Conservation (phyloP, 352 stramenopile species). For the Pythium aphanidermatum region DNA sequence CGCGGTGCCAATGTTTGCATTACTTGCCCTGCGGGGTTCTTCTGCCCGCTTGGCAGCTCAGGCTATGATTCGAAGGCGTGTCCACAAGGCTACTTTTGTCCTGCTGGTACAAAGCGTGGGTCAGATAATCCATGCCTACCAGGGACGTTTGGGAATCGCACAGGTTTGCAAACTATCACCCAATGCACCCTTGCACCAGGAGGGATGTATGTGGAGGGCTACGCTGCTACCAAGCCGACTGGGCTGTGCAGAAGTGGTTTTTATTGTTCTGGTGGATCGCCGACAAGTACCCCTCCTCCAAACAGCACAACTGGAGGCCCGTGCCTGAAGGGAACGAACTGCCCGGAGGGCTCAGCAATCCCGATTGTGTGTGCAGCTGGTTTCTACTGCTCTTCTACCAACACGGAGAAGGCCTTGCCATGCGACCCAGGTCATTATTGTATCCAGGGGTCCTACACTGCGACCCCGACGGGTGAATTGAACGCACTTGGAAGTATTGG, state of each 20-base stretch:
- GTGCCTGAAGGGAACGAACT: constrained; percentile 85
- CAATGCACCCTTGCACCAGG: constrained; percentile 67
- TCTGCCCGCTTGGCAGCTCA: constrained; percentile 30
- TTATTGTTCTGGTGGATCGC: constrained; percentile 72
- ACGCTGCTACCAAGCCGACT: constrained; percentile 34
- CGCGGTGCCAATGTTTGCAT: constrained; percentile 20
- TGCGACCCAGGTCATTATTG: constrained; percentile 87
- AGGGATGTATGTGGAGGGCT: constrained; percentile 54
- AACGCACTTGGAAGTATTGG: constrained; percentile 73
- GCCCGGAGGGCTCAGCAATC: constrained; percentile 70
- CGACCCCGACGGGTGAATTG: constrained; percentile 56
- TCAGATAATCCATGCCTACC: constrained; percentile 65
- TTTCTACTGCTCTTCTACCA: constrained; percentile 73
- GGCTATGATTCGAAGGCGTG: constrained; percentile 49
- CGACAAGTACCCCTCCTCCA: constrained; percentile 38
- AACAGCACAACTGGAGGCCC: constrained; percentile 40
- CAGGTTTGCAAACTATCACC: constrained; percentile 26
- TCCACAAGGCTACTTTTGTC: constrained; percentile 81
- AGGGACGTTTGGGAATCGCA: constrained; percentile 68
- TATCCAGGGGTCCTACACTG: constrained; percentile 76
- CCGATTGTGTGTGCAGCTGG: constrained; percentile 79
- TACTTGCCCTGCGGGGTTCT: constrained; percentile 30
- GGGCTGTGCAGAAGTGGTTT: constrained; percentile 73
- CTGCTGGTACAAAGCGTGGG: constrained; percentile 40
- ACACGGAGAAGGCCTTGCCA: constrained; percentile 55